phyloP scores from a whole-genome alignment of 2,329 filamentous ascomycete genomes.

The Cercospora sp. region DNA sequence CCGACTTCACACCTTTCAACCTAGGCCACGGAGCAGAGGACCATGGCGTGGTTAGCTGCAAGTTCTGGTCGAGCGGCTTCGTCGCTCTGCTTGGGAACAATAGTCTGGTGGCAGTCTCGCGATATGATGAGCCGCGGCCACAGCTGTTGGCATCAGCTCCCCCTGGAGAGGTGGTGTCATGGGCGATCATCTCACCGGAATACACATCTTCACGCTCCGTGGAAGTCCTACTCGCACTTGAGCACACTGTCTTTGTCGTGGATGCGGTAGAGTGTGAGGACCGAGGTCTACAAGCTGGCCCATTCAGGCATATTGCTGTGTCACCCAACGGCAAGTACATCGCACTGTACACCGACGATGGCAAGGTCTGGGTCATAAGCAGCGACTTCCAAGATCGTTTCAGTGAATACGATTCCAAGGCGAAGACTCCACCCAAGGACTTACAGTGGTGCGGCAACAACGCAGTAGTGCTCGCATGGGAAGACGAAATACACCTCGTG shows the following conservation, averaged over 20 bases:
- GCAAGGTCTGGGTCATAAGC: conserved; percentile 87
- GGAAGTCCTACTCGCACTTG: conserved; percentile 84
- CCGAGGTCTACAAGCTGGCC: conserved; percentile 83
- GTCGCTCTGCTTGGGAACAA: conserved; percentile 91
- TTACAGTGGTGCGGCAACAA: conserved; percentile 97
- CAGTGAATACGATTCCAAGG: conserved; percentile 87
- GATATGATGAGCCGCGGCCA: conserved; percentile 87
- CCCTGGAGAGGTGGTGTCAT: conserved; percentile 77
- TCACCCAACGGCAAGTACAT: conserved; percentile 89
- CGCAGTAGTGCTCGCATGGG: conserved; percentile 90
- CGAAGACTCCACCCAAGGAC: conserved; percentile 80
- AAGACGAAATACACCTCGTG: conserved; percentile 93
- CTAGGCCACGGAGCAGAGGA: conserved; percentile 87
- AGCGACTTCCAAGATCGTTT: conserved; percentile 92
- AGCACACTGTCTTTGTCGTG: conserved; percentile 78
- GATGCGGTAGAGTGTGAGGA: conserved; percentile 91
- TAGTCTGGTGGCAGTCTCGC: conserved; percentile 78
- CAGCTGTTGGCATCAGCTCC: conserved; percentile 76
- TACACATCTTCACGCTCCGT: conserved; percentile 90
- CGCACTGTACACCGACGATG: conserved; percentile 81
- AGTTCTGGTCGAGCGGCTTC: conserved; percentile 90
- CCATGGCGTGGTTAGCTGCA: conserved; percentile 81
- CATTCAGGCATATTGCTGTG: conserved; percentile 85
- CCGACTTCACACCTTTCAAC: conserved; percentile 92
- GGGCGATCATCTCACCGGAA: conserved; percentile 83